These are phyloP conservation scores for Aureobasidium leucospermi DNA, from an alignment of 2,329 filamentous ascomycete species.

Conservation along the genomic window DNA sequence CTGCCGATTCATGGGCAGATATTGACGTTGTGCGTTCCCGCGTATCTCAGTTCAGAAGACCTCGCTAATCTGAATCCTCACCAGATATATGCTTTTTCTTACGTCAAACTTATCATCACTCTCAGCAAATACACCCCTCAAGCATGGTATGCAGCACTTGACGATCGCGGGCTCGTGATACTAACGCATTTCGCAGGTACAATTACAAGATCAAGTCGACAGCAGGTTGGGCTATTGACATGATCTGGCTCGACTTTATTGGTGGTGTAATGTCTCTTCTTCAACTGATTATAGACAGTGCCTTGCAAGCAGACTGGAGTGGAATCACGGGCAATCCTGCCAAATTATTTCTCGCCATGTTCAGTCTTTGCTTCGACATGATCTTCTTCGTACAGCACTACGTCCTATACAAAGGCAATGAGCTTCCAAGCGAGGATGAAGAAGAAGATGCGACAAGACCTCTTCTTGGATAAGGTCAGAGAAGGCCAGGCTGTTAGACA, in stretches of 20 bases:
- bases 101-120: conserved; percentile 83
- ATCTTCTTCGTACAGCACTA: conserved; percentile 89
- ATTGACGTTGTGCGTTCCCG: conserved; percentile 50
- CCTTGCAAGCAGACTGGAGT: conserved; percentile 71
- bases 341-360: conserved; percentile 79
- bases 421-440: conserved; percentile 16
- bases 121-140: conserved; percentile 91
- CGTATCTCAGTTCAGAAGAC: not conserved
- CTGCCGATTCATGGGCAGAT: conserved; percentile 52
- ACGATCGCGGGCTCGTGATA: not conserved
- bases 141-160: conserved; percentile 48
- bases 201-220: conserved; percentile 85
- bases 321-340: conserved; percentile 86
- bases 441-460: not conserved
- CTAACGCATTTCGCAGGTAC: conserved; percentile 4
- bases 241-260: conserved; percentile 74
- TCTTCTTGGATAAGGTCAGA: not conserved
- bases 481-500: not conserved
- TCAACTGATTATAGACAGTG: conserved; percentile 80
- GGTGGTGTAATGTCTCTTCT: conserved; percentile 75
- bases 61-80: conserved; percentile 13
- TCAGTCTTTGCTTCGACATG: conserved; percentile 77
- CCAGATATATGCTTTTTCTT: conserved; percentile 63
- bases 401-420: conserved; percentile 55
- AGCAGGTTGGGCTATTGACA: conserved; percentile 56